A percentile compares a stretch with the other conserved stretches of the same genome.
phyloP scores from a whole-genome alignment of 495 filamentous ascomycete species.

The Neurospora sublineolata region DNA sequence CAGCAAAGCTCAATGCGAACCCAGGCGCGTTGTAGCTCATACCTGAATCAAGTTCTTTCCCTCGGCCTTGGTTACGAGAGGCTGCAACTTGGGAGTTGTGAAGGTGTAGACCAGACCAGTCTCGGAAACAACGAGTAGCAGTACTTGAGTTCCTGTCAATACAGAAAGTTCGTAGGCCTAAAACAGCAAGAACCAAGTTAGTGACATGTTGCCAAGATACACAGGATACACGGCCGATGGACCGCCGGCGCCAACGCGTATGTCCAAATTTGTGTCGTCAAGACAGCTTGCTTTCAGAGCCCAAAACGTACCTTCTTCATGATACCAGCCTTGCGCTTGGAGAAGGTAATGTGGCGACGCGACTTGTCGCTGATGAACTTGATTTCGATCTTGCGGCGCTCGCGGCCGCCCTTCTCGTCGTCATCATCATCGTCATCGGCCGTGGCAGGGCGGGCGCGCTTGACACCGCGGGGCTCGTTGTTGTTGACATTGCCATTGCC shows the following conservation, averaged over 20 bases:
- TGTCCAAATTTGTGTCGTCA: background rate
- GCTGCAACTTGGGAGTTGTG: conserved; percentile 97
- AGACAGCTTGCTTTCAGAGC: background rate
- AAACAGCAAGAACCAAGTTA: conserved; percentile 16
- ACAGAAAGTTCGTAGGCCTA: conserved; percentile 98
- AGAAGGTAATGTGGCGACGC: conserved; percentile 98
- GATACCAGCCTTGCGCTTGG: conserved; percentile 99
- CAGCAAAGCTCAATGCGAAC: conserved; percentile 3
- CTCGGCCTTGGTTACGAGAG: conserved; percentile 95
- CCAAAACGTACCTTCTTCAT: conserved; percentile 91
- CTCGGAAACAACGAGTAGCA: conserved; percentile 94
- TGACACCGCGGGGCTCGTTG: conserved; percentile 69
- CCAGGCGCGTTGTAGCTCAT: conserved; percentile 17
- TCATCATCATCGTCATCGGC: conserved; percentile 97
- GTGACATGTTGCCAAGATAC: conserved; percentile 5
- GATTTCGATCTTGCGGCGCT: conserved; percentile 99
- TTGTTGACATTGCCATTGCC: conserved; percentile 49
- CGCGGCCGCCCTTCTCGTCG: conserved; percentile 94
- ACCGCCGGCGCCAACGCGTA: background rate
- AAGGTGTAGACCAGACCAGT: conserved; percentile 99
- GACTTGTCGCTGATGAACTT: conserved; percentile 99
- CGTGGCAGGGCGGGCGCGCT: conserved; percentile 72
- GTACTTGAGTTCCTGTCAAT: conserved; percentile 93
- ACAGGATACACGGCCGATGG: background rate
- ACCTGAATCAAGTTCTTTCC: conserved; percentile 99